Evolutionary conservation across 2,329 filamentous ascomycete genomes (phyloP).

Genomic region (Alternaria consortialis): DNA sequence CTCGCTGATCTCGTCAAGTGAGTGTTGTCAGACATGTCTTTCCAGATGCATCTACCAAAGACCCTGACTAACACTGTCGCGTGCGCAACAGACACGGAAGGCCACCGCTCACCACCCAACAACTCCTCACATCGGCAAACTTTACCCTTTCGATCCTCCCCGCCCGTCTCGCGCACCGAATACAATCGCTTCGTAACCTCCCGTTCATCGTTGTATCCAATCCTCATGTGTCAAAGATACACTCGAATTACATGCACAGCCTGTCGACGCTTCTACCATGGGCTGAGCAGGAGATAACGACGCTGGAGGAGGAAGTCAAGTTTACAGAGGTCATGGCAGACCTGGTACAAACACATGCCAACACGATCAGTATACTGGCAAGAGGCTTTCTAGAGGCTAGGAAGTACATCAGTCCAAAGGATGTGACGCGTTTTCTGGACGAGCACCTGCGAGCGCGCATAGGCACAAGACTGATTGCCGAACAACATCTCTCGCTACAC

Average conservation of each 20-base stretch:
- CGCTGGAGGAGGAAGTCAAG: slow-evolving; percentile 83
- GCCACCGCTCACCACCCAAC: slow-evolving; percentile 81
- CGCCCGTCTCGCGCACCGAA: slow-evolving; percentile 89
- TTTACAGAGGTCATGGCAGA: slow-evolving; percentile 95
- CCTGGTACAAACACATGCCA: slow-evolving; percentile 91
- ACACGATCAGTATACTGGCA: slow-evolving; percentile 93
- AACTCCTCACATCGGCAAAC: slow-evolving; percentile 89
- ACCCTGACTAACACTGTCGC: slow-evolving; percentile 20
- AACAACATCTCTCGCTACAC: slow-evolving; percentile 95
- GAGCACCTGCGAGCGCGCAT: slow-evolving; percentile 93
- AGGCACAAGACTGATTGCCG: slow-evolving; percentile 90
- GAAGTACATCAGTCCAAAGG: slow-evolving; percentile 81
- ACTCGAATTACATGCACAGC: slow-evolving; percentile 95
- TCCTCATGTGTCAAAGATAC: slow-evolving; percentile 90
- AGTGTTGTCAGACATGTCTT: slow-evolving; percentile 25
- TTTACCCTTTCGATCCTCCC: slow-evolving; percentile 94
- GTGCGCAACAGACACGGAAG: slow-evolving; percentile 69
- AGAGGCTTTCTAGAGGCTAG: slow-evolving; percentile 92
- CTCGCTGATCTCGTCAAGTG: slow-evolving; percentile 90
- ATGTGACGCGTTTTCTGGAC: slow-evolving; percentile 93
- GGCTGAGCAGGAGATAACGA: slow-evolving; percentile 74
- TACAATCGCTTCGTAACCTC: slow-evolving; percentile 90
- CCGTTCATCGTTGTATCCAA: slow-evolving; percentile 99
- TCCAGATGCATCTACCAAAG: neutral
- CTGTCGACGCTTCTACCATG: slow-evolving; percentile 90